Base-by-base conservation (phyloP, 768 basidiomycete species). In the Arthromyces matolae region DNA sequence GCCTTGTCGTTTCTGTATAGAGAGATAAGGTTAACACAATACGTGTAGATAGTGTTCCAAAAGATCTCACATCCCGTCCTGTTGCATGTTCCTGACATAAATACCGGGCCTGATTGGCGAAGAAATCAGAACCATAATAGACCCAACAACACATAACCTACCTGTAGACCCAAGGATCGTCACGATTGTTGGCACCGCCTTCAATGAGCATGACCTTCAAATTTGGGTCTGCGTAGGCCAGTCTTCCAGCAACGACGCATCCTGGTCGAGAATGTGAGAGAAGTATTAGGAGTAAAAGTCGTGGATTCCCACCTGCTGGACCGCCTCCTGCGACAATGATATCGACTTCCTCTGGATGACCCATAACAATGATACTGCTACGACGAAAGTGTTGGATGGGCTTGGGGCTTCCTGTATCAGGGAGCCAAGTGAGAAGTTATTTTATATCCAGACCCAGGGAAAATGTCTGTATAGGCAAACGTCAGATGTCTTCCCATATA, bases 191-290 rank as follows among this genome's bases (percentile, higher is more conserved):
- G 16, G 80, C 79, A 48, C 84, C 83, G 45, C 73, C 84, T 71
- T 86, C 84, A 49, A 86, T 80, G 56, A 87, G 76, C 81, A 86
- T 83, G 49, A 87, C 83, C 61, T 86, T 84, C 47, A 87, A 64
- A 57, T 69, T 85, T 20, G 84, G 83, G 64, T 86, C 84, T 31
- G 84, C 83, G 56, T 80, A 82, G 0, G 84, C 84, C 43, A 87
- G 66, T 46, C 84, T 73, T 45, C 84, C 84, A 10, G 84, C 84
- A 23, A 80, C 77, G 42, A 83, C 84, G 58, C 81, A 81, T 51
- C 82, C 83, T 71, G 52, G 16, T 40, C 42, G 0, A 45, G 32
- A 5, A n/a, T 29, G 8, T 33, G 19, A 41, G 18, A 45, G 16
- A n/a, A n/a, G n/a, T n/a, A n/a, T n/a, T n/a, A n/a, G n/a, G n/a